Evolutionary conservation across 139 green algal species (phyloP).

Genomic region (Closterium sp.): DNA sequence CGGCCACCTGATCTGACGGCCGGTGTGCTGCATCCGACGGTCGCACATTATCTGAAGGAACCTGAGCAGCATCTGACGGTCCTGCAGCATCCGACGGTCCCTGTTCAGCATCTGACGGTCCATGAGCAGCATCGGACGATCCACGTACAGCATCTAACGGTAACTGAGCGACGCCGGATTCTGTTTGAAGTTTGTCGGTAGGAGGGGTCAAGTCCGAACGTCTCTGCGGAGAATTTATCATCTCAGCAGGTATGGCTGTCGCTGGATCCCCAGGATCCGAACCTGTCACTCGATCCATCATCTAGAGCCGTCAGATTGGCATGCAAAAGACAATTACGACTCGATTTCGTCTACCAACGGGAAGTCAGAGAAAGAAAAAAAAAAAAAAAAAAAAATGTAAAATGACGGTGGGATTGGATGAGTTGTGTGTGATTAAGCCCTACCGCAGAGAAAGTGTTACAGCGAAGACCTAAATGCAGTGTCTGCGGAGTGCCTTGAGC

Average conservation of each 20-base stretch:
- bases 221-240: not conserved
- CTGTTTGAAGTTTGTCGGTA: not conserved
- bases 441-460: too few relatives aligned
- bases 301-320: not conserved
- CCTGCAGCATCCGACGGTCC: not conserved
- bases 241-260: not conserved
- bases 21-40: too few relatives aligned
- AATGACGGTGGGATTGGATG: too few relatives aligned
- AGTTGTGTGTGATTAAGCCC: too few relatives aligned
- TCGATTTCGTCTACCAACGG: not conserved
- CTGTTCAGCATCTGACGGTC: too few relatives aligned
- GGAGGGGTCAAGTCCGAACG: too few relatives aligned
- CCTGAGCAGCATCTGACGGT: not conserved
- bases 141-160: not conserved
- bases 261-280: not conserved
- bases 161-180: too few relatives aligned
- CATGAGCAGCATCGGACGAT: not conserved
- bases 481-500: too few relatives aligned
- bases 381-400: too few relatives aligned
- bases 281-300: not conserved
- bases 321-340: not conserved
- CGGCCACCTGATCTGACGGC: not conserved
- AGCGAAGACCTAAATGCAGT: too few relatives aligned
- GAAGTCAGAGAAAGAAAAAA: too few relatives aligned
- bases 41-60: not conserved